A percentile compares a stretch with the other conserved stretches of the same genome.
These are phyloP conservation scores for Wickerhamomyces rabaulensis DNA, from an alignment of 805 yeast genomes.

Conservation along the genomic window DNA sequence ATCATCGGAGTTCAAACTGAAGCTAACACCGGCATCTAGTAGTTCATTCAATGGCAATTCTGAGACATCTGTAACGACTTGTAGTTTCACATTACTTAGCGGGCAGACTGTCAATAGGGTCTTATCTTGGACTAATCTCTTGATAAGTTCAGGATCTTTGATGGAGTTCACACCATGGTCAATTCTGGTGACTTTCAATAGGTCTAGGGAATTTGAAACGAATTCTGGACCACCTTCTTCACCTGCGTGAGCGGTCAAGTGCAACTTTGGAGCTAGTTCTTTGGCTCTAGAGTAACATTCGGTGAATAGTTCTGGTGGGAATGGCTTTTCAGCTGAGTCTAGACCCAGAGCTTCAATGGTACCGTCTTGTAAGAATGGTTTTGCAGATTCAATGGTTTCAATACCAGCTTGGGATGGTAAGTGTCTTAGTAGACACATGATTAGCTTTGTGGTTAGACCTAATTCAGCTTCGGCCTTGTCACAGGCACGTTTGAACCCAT, in stretches of 20 bases:
- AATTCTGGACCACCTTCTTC: slow-evolving; percentile 82
- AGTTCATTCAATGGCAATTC: slow-evolving; percentile 63
- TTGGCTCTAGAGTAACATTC: slow-evolving; percentile 55
- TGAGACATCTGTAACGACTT: slow-evolving; percentile 61
- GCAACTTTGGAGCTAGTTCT: slow-evolving; percentile 44
- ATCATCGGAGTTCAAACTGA: slow-evolving; percentile 73
- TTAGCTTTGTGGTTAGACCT: slow-evolving; percentile 64
- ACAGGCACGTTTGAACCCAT: slow-evolving; percentile 66
- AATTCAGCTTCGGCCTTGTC: slow-evolving; percentile 52
- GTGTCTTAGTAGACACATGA: slow-evolving; percentile 81
- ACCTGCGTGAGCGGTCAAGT: slow-evolving; percentile 83
- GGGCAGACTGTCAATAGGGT: slow-evolving; percentile 73
- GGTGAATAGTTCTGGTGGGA: slow-evolving; percentile 65
- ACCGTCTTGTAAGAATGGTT: slow-evolving; percentile 48
- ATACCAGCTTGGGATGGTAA: slow-evolving; percentile 56
- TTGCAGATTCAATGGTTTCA: slow-evolving; percentile 49
- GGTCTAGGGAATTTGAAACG: slow-evolving; percentile 52
- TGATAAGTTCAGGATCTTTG: slow-evolving; percentile 48
- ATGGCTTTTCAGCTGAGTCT: slow-evolving; percentile 73
- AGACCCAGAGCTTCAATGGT: slow-evolving; percentile 73
- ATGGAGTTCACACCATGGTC: slow-evolving; percentile 76
- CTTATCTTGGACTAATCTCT: slow-evolving; percentile 48
- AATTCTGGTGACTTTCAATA: slow-evolving; percentile 59
- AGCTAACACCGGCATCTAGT: slow-evolving; percentile 58
- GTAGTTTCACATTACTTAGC: slow-evolving; percentile 67